phyloP scores from a whole-genome alignment of 2,329 filamentous ascomycete species.

The Thielaviopsis euricoi region DNA sequence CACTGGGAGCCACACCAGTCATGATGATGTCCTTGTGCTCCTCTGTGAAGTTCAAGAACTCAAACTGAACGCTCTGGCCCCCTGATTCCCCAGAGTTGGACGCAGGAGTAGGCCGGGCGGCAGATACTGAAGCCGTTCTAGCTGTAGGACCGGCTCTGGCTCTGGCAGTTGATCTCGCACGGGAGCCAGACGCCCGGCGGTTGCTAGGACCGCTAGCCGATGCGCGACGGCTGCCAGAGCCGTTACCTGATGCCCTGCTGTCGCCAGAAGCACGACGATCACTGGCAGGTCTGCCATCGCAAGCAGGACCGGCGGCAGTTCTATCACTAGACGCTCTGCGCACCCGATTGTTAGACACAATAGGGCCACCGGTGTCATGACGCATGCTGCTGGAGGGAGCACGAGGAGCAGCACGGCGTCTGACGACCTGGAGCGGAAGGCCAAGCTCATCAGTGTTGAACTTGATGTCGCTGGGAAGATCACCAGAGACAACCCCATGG shows the following conservation, averaged over 20 bases:
- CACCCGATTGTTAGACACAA: neutral
- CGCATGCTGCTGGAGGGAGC: slow-evolving; percentile 5
- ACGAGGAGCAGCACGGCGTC: neutral
- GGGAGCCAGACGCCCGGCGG: too few relatives aligned
- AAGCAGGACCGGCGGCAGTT: neutral
- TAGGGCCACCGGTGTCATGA: neutral
- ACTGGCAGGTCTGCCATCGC: neutral
- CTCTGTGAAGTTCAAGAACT: slow-evolving; percentile 84
- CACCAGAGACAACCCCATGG: too few relatives aligned
- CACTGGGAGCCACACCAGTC: slow-evolving; percentile 79
- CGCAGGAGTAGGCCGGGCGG: too few relatives aligned
- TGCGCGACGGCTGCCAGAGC: neutral
- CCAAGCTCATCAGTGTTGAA: neutral
- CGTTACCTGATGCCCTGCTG: neutral
- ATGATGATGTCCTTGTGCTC: slow-evolving; percentile 64
- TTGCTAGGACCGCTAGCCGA: too few relatives aligned
- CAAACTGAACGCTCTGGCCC: neutral
- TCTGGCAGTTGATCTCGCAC: too few relatives aligned
- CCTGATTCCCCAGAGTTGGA: too few relatives aligned
- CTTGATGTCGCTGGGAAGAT: too few relatives aligned
- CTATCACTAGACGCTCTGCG: neutral
- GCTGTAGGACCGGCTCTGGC: too few relatives aligned
- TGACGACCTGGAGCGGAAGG: neutral
- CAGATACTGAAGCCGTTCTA: too few relatives aligned
- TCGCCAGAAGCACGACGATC: neutral